Evolutionary conservation across 805 yeast species (phyloP).

Genomic region (Schizosaccharomyces japonicus): DNA sequence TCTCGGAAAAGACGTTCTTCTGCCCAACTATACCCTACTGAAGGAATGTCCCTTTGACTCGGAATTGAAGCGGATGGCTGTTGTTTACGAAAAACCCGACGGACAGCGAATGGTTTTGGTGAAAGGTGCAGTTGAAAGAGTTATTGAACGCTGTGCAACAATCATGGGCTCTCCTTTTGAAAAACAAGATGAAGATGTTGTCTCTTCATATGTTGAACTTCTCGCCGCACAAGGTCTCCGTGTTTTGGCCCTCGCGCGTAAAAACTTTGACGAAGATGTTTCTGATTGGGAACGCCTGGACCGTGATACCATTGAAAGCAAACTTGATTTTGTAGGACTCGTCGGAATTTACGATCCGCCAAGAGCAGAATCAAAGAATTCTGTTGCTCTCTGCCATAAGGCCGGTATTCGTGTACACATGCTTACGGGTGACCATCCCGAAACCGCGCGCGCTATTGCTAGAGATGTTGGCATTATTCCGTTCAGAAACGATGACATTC

Average conservation of each 20-base stretch:
- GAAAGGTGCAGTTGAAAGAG: constrained; percentile 59
- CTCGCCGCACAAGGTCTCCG: constrained; percentile 45
- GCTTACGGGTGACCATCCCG: constrained; percentile 66
- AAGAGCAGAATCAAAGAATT: constrained; percentile 38
- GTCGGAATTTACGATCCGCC: constrained; percentile 70
- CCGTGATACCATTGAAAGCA: constrained; percentile 27
- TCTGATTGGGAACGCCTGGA: constrained; percentile 15
- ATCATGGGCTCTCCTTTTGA: constrained; percentile 17
- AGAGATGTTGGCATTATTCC: constrained; percentile 49
- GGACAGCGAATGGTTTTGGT: constrained; percentile 20
- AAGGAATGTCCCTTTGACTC: constrained; percentile 59
- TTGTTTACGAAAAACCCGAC: constrained; percentile 21
- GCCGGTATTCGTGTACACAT: constrained; percentile 64
- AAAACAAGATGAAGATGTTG: constrained; percentile 19
- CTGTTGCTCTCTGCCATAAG: constrained; percentile 40
- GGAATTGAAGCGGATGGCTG: constrained; percentile 47
- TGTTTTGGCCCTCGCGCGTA: constrained; percentile 45
- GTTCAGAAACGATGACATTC: constrained; percentile 7
- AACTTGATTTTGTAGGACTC: constrained; percentile 36
- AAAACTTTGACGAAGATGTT: constrained; percentile 13
- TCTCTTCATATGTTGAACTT: constrained; percentile 33
- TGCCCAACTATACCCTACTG: constrained; percentile 23
- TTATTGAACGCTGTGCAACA: constrained; percentile 17
- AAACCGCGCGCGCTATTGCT: constrained; percentile 58
- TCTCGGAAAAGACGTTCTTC: constrained; percentile 17